phyloP scores from a whole-genome alignment of 352 stramenopile genomes.

The Blastocystis sp. region DNA sequence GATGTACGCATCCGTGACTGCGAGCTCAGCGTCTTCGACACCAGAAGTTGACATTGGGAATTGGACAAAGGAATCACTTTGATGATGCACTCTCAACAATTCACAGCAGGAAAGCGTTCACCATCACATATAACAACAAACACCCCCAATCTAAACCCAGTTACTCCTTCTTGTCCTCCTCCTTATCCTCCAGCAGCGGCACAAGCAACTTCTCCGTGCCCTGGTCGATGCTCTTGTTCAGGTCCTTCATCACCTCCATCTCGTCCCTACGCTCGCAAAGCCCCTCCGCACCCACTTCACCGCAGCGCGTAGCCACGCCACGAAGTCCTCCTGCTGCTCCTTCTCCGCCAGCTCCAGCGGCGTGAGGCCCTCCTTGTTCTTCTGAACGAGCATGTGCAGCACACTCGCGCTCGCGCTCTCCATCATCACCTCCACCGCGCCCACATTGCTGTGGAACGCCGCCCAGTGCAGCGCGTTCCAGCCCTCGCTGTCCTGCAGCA shows the following conservation, averaged over 20 bases:
- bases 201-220: not conserved
- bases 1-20: not conserved
- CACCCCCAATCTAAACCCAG: conserved; percentile 7
- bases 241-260: conserved; percentile 17
- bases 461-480: conserved; percentile 51
- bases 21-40: not conserved
- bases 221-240: not conserved
- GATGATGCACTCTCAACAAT: no score
- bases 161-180: no score
- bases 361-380: conserved; percentile 35
- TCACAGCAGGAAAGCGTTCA: no score
- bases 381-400: not conserved
- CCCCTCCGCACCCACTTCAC: not conserved
- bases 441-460: conserved; percentile 55
- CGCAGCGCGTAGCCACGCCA: not conserved
- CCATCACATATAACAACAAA: not conserved
- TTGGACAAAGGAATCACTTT: not conserved
- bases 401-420: not conserved
- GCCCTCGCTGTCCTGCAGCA: conserved; percentile 20
- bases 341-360: conserved; percentile 19
- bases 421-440: conserved; percentile 13
- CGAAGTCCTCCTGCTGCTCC: not conserved
- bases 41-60: not conserved
- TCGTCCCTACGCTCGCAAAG: conserved; percentile 4
- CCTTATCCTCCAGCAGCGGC: not conserved